Evolutionary conservation across 495 filamentous ascomycete genomes (phyloP), one percentile per base, ranked within the genome.

Genomic region (Daldinia grandis): DNA sequence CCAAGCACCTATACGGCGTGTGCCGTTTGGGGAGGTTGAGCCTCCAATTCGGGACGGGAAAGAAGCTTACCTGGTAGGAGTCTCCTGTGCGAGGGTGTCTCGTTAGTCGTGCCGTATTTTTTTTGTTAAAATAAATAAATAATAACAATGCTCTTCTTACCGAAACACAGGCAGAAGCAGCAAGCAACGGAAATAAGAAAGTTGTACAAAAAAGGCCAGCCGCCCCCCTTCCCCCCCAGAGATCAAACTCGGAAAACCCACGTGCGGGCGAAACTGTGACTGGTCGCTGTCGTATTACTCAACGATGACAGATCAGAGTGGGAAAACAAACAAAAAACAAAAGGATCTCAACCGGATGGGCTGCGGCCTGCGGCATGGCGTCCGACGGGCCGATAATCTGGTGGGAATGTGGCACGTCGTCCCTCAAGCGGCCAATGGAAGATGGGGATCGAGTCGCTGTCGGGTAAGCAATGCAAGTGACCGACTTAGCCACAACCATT

Each of bases 401-500:
- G 25, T 53, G 15, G 49, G 49, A 27, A 53, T 24, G 24, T 53
- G 49, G 25, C 30, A 53, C 49, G 7, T 28, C 1, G 27, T 17
- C 25, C 42, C 8, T n/a, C n/a, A 40, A 50, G 50, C 40, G 55
- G 47, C 54, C 35, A 53, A 51, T 44, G 42, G 60, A 31, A 56
- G 37, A 37, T 31, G 37, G 17, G 62, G 30, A 42, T 58, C 54
- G 37, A 50, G 44, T 15, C 9, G 44, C 12, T 15, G 24, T 30
- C 49, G 38, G 38, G 56, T 40, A 38, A 59, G 33, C 40, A 24
- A 38, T 25, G 42, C 35, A 10, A 40, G 62, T 28, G 27, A 44
- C 14, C 15, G 35, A 50, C 63, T 27, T 8, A 66, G 55, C 63
- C 63, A 66, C 55, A 66, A 37, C 63, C 63, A 66, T 42, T 50